Conservation (phyloP, 169 alveolate species). For the Eimeria zaria region DNA sequence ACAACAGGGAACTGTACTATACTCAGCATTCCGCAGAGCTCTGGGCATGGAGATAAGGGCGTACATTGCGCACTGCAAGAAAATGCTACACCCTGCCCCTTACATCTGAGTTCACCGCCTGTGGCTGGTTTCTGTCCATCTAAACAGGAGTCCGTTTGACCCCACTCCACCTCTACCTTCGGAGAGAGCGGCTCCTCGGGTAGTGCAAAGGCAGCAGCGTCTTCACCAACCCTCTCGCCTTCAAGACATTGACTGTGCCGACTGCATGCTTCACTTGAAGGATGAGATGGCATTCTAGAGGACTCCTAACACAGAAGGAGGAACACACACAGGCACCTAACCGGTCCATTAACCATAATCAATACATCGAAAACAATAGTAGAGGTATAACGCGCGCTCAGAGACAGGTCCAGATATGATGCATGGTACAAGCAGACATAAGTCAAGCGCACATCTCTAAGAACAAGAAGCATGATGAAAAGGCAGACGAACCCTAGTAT, state of each 20-base stretch:
- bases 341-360: neutral
- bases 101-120: neutral
- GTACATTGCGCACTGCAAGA: neutral
- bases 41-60: neutral
- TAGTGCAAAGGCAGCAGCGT: neutral
- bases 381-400: neutral
- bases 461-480: neutral
- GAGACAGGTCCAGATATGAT: neutral
- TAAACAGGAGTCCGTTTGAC: neutral
- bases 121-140: neutral
- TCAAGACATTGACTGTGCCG: neutral
- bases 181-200: slow-evolving; percentile 10
- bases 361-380: neutral
- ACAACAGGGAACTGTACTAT: neutral
- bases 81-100: neutral
- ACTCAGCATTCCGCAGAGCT: neutral
- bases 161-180: slow-evolving; percentile 9
- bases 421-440: neutral
- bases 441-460: neutral
- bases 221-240: neutral
- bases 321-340: neutral
- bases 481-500: neutral
- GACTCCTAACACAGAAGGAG: neutral
- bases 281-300: neutral
- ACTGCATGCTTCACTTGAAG: neutral